Base-by-base conservation (phyloP, 805 yeast species). In the Scheffersomyces ergatensis region DNA sequence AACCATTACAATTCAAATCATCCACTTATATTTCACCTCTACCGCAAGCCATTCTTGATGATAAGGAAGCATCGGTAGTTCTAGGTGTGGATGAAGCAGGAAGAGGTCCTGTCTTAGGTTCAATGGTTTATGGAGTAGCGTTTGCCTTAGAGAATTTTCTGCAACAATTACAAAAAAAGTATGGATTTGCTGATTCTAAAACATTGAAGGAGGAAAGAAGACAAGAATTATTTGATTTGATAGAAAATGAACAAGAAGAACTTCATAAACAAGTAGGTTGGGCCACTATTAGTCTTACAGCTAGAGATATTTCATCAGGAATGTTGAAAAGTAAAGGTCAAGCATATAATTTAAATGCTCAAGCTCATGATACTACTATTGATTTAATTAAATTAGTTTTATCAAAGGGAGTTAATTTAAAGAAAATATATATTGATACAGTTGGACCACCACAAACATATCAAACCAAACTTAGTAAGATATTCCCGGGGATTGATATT, bases 61-160 rank as follows among this genome's bases (percentile, higher is more conserved):
- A 65, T 31, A 64, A 69, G 1, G 43, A 49, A 1, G 67, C 61
- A 11, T 68, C 74, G 0, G 74, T 82, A 1, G 72, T 82, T 7
- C 62, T 93, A 9, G 99, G 99, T 1, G 96, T 93, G 1, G 99
- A 93, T 61, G 99, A 93, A 59, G 99, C 99, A 0, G 99, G 99
- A 1, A 74, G 99, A 49, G 99, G 99, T 0, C 99, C 99, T 0
- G 97, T 95, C 0, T 54, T 95, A 31, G 99, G 99, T 0, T 95
- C 98, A 0, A 93, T 93, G 99, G 99, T 93, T 2, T 93, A 93
- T 56, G 96, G 96, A 3, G 70, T 89, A 5, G 82, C 93, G 3
- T 93, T 89, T 57, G 83, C 95, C 47, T 62, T 82, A 11, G 71
- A 74, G 36, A 60, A 66, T 0, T 85, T 78, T 42, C 74, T 70